Base-by-base conservation (phyloP, 2,329 filamentous ascomycete species). In the Periconia sp. region DNA sequence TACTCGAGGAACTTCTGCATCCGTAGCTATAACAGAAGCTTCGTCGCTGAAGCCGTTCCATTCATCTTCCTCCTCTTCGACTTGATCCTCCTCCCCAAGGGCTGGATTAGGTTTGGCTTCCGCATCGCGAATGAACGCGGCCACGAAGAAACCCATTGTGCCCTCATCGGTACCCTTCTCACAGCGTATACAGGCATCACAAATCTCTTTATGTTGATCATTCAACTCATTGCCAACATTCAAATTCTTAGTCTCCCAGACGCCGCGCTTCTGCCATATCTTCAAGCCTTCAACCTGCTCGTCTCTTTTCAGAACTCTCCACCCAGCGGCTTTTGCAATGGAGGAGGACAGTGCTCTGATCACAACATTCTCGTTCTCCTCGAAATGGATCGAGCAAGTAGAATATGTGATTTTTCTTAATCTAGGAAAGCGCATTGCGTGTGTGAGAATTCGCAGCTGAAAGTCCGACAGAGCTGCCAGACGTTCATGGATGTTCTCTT, bases 81-180 rank as follows among this genome's bases (percentile, higher is more conserved):
- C 42, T n/a, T n/a, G n/a, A n/a, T 40, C 35, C 2, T 33, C 34
- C 15, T 24, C 2, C 21, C 28, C 39, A 13, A 13, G 13, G 28
- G 31, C 34, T 16, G 39, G 43, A 11, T 42, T 26, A 13, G 9
- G 32, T 15, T 18, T 39, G 26, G 21, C 28, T 15, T 29, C 47
- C 3, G 40, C 48, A 30, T 87, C 81, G 39, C 88, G 78, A 3
- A 89, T 80, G 69, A 99, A 96, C 0, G 81, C 89, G n/a, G 84
- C 90, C 15, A 96, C 88, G 59, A 99, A 99, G 71, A 99, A 97
- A 0, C 94, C 92, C 82, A 96, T 96, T 1, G 92, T 88, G 0
- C 91, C 90, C 50, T 87, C 82, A 8, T 85, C 85, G 56, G 92
- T 90, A 18, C 84, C 88, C 57, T 92, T 88, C 68, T 88, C 86